phyloP scores from a whole-genome alignment of 306 rosid genomes.

The Vigna radiata region DNA sequence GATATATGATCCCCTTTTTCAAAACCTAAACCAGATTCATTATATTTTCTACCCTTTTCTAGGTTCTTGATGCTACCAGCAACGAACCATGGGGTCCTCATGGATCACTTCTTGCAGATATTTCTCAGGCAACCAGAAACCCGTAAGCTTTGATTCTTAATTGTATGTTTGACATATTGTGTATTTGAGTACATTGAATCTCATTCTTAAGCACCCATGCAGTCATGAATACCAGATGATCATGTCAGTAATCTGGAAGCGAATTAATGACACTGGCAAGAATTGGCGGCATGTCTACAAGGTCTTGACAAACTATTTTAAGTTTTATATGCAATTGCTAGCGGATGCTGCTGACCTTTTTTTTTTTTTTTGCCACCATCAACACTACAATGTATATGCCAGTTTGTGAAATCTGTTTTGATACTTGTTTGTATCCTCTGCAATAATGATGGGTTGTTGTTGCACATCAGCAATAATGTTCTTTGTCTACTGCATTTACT shows the following conservation, averaged over 20 bases:
- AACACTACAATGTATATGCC: slow-evolving; percentile 13
- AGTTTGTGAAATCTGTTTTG: slow-evolving; percentile 13
- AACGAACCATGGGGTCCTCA: slow-evolving; percentile 99
- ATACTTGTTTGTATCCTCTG: slow-evolving; percentile 20
- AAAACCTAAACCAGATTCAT: slow-evolving; percentile 20
- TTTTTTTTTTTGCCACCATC: slow-evolving; percentile 13
- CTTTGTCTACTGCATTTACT: slow-evolving; percentile 20
- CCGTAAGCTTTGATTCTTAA: slow-evolving; percentile 62
- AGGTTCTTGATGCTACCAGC: slow-evolving; percentile 99
- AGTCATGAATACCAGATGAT: slow-evolving; percentile 98
- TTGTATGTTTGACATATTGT: slow-evolving; percentile 41
- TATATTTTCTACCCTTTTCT: slow-evolving; percentile 20
- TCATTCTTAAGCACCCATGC: slow-evolving; percentile 53
- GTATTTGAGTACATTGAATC: slow-evolving; percentile 32
- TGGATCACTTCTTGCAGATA: slow-evolving; percentile 96
- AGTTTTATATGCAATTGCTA: slow-evolving; percentile 34
- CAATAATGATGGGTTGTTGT: slow-evolving; percentile 17
- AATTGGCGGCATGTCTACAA: slow-evolving; percentile 99
- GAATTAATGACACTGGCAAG: slow-evolving; percentile 97
- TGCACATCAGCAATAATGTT: slow-evolving; percentile 4
- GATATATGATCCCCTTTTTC: slow-evolving; percentile 10
- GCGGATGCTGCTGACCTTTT: slow-evolving; percentile 21
- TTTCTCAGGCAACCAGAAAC: slow-evolving; percentile 90
- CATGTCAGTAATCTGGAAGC: slow-evolving; percentile 94
- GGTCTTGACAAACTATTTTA: slow-evolving; percentile 55